These are phyloP conservation scores for Oemleria cerasiformis DNA, from an alignment of 306 rosid genomes.

Conservation along the genomic window DNA sequence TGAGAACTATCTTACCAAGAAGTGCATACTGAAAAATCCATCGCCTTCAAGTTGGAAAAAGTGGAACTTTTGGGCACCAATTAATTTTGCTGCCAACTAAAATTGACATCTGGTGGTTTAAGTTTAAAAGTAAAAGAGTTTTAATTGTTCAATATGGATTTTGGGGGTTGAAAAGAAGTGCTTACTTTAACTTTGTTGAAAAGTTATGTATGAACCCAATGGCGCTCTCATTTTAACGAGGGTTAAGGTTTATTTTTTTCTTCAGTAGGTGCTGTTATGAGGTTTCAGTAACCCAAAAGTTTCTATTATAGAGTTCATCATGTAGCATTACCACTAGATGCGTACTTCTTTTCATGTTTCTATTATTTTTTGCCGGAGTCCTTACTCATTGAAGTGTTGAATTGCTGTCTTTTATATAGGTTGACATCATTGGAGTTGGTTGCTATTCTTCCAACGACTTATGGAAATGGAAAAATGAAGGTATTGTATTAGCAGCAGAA, in stretches of 20 bases:
- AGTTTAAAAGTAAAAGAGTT: not conserved
- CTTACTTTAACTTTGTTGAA: not conserved
- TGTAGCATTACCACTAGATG: slow-evolving; percentile 7
- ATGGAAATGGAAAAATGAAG: slow-evolving; percentile 96
- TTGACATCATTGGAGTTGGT: slow-evolving; percentile 93
- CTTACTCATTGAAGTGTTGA: not conserved
- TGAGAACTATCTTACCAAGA: not conserved
- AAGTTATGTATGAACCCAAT: not conserved
- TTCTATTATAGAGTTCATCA: slow-evolving; percentile 19
- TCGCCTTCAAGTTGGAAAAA: not conserved
- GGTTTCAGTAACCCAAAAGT: not conserved
- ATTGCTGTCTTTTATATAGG: slow-evolving; percentile 37
- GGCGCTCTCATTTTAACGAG: not conserved
- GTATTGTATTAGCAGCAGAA: slow-evolving; percentile 82
- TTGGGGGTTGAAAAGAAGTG: not conserved
- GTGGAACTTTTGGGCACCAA: not conserved
- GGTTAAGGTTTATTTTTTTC: not conserved
- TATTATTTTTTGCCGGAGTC: not conserved
- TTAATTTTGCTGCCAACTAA: not conserved
- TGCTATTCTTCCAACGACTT: slow-evolving; percentile 96
- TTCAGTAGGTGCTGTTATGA: not conserved
- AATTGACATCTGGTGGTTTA: not conserved
- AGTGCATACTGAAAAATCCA: not conserved
- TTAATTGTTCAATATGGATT: not conserved
- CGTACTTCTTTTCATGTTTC: not conserved